Base-by-base conservation (phyloP, 2,329 filamentous ascomycete species). In the Chalara sp. region DNA sequence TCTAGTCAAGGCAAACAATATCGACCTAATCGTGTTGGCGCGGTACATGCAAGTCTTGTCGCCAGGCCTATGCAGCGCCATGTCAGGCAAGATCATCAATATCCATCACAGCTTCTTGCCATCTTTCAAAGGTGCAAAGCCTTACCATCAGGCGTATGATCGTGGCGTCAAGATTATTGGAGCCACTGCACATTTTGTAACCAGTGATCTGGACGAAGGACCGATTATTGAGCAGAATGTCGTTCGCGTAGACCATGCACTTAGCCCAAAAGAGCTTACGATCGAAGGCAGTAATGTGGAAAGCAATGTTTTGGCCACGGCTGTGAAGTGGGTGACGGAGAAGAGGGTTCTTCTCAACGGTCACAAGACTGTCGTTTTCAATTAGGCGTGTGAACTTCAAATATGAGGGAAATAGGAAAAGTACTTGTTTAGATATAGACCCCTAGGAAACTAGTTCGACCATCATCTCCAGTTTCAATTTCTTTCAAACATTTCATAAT, bases 101-200 rank as follows among this genome's bases (percentile, higher is more conserved):
- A 92, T 93, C 69, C 88, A 93, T 72, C 88, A 93, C 72, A 86
- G 80, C 59, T 93, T 93, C 79, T 68, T 93, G 76, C 88, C 88
- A 0, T 84, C 79, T 7, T 93, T 93, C 80, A 93, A 93, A 76
- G 88, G 88, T 54, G 88, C 88, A 32, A 89, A 89, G 71, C 88
- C 88, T 3, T 93, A 93, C 70, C 88, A 92, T 69, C 88, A 93
- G 74, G 88, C 88, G 6, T 91, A 87, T 65, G 87, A 92, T 56
- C 80, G 87, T 31, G 88, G 88, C 53, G 88, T 93, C 58, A 93
- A 93, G 78, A 92, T 93, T 60, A 90, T 91, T 51, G 88, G 88
- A 53, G 88, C 88, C 29, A 90, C 87, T 2, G 88, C 88, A 5
- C 88, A 93, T 70, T 92, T 92, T 61, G 88, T 92, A 58, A 93